Base-by-base conservation (phyloP, 2,329 filamentous ascomycete species). In the Colletotrichum plurivorum region DNA sequence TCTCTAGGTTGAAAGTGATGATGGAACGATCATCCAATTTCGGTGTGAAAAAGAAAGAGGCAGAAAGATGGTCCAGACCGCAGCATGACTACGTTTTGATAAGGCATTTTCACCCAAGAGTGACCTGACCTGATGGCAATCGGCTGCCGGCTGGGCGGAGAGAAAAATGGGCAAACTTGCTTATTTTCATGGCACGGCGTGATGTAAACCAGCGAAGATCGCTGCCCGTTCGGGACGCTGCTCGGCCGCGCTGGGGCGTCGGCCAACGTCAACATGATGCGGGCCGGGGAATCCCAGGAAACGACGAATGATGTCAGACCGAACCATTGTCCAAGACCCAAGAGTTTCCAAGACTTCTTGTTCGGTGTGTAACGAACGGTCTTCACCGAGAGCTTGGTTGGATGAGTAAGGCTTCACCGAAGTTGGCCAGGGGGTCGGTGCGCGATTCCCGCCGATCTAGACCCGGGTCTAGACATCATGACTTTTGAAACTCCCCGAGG, bases 241-340 rank as follows among this genome's bases (percentile, higher is more conserved):
- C 55, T 59, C 62, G 41, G 65, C 46, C 25, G 65, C 48, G 39
- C 39, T 58, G 54, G 51, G 66, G 54, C 49, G 62, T 66, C 18
- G 62, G 61, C 53, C 27, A 53, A 69, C 66, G 66, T 69, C 66
- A 69, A 69, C 49, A 60, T 69, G 55, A 69, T 69, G 61, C 62
- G 49, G 61, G 41, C 43, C 55, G 51, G 55, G 54, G 43, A 56
- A 31, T 49, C 46, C 8, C 7, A 15, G 43, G 66, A 69, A 66
- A 69, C 66, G 56, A 12, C 41, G 22, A 39, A 66, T 69, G 66
- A 69, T 61, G 66, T 69, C 66, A 69, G 49, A 69, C 51, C 55
- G 43, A 56, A 7, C 36, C n/a, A 27, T 20, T 51, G 31, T 41
- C 20, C 5, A 15, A 8, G 16, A 39, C 49, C 31, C 31, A 36